Conservation (phyloP, 805 yeast genomes). For the Komagataella kurtzmanii region DNA sequence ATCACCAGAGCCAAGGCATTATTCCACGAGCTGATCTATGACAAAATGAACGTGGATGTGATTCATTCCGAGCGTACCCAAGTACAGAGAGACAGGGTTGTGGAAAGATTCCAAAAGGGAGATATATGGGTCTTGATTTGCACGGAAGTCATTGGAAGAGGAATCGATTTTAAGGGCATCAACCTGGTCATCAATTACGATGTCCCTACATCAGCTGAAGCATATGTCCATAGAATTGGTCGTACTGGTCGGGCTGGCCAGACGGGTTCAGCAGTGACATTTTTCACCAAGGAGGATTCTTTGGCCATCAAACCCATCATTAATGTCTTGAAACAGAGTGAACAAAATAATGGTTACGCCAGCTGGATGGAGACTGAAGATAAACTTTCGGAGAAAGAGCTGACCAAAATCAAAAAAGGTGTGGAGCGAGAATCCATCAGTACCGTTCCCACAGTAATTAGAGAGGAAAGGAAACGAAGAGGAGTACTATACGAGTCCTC, state of each 20-base stretch:
- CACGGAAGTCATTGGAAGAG: slow-evolving; percentile 92
- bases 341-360: slow-evolving; percentile 46
- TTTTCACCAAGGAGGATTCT: slow-evolving; percentile 84
- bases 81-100: slow-evolving; percentile 72
- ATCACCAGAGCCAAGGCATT: slow-evolving; percentile 90
- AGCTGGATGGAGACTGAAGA: slow-evolving; percentile 72
- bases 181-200: slow-evolving; percentile 92
- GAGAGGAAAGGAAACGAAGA: slow-evolving; percentile 47
- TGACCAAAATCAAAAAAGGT: slow-evolving; percentile 44
- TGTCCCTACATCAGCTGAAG: slow-evolving; percentile 87
- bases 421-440: slow-evolving; percentile 63
- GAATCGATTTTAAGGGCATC: slow-evolving; percentile 94
- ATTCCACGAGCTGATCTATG: slow-evolving; percentile 86
- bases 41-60: slow-evolving; percentile 85
- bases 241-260: slow-evolving; percentile 96
- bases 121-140: slow-evolving; percentile 94
- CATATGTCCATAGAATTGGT: slow-evolving; percentile 96
- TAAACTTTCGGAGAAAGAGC: slow-evolving; percentile 50
- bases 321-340: slow-evolving; percentile 93
- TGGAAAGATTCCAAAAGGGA: slow-evolving; percentile 77
- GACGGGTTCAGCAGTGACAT: slow-evolving; percentile 76
- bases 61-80: slow-evolving; percentile 92
- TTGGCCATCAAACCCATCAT: slow-evolving; percentile 68
- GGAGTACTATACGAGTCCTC: slow-evolving; percentile 67
- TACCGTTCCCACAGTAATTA: slow-evolving; percentile 65